phyloP scores from a whole-genome alignment of 2,329 filamentous ascomycete genomes.

The Alternaria metachromatica region DNA sequence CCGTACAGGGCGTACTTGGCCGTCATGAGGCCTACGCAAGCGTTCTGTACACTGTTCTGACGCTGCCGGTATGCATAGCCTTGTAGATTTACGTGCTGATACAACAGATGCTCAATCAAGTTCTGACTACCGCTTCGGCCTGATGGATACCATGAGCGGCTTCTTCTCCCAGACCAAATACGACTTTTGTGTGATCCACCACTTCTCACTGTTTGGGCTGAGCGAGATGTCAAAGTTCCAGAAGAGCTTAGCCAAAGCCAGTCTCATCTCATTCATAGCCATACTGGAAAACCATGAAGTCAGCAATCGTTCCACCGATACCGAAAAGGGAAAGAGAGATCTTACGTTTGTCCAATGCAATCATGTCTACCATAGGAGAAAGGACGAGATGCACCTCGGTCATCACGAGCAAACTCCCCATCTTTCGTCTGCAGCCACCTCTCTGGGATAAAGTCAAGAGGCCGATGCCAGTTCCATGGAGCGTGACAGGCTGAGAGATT shows the following conservation, averaged over 20 bases:
- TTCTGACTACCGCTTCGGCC: not conserved
- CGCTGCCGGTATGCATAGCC: not conserved
- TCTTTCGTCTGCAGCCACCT: constrained; percentile 8
- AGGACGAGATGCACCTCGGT: constrained; percentile 4
- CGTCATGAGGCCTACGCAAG: not conserved
- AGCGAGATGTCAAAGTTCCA: constrained; percentile 3
- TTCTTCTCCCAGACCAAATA: constrained; percentile 7
- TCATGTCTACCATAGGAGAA: constrained; percentile 7
- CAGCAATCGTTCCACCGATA: not conserved
- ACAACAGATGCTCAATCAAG: not conserved
- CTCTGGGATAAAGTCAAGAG: constrained; percentile 5
- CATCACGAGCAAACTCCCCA: not conserved
- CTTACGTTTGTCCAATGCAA: constrained; percentile 6
- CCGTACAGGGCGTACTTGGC: not conserved
- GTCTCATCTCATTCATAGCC: constrained; percentile 5
- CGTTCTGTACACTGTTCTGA: not conserved
- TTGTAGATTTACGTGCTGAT: not conserved
- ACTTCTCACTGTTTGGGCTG: not conserved
- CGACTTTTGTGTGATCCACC: constrained; percentile 4
- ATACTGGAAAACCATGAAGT: not conserved
- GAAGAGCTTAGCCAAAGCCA: constrained; percentile 2
- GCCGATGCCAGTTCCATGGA: constrained; percentile 5
- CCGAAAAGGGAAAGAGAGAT: not conserved
- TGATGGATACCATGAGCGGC: constrained; percentile 1
- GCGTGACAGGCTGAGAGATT: constrained; percentile 3